Evolutionary conservation across 306 rosid genomes (phyloP), one percentile per base, ranked within the genome.

Genomic region (Lithocarpus polystachyus): DNA sequence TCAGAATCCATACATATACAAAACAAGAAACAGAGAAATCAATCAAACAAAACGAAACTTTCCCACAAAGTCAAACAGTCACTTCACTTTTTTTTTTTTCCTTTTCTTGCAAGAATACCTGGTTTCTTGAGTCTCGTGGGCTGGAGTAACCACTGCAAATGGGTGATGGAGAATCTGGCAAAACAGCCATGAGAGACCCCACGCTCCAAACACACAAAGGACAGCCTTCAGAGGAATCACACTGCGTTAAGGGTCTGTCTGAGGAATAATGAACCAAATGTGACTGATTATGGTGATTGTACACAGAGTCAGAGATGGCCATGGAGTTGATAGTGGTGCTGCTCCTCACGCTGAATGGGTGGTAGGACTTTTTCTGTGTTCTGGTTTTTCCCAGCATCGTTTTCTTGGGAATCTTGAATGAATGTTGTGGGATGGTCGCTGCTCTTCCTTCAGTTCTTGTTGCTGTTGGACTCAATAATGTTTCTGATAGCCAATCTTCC

Each of bases 141-240:
- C 78, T 53, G 1, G 84, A 71, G 56, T 57, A 29, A 61, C 69
- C 61, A 76, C 88, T 85, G 73, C 87, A 75, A 64, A 31, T 56
- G 60, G 83, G 82, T 8, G 92, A 84, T 37, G 91, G 84, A 74
- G 89, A 80, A 55, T 77, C 77, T 10, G 87, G 89, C 35, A 85
- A 68, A 68, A 55, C 84, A 26, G 86, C 87, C 80, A 13, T 37
- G 14, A 88, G 79, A 28, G 92, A 77, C 52, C 56, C 72, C 91
- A 85, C 80, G 75, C 72, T 81, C 89, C 91, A 89, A 1, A 40
- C 61, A n/a, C 15, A 11, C 17, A 13, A 0, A 48, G 81, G 51
- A 43, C 48, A 69, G 20, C 40, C 31, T 10, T 23, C 68, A 37
- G 71, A 77, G 55, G 74, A 3, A n/a, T 76, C n/a, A 26, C 14